Base-by-base conservation (phyloP, 2,329 filamentous ascomycete genomes). In the Diaporthe sp. region DNA sequence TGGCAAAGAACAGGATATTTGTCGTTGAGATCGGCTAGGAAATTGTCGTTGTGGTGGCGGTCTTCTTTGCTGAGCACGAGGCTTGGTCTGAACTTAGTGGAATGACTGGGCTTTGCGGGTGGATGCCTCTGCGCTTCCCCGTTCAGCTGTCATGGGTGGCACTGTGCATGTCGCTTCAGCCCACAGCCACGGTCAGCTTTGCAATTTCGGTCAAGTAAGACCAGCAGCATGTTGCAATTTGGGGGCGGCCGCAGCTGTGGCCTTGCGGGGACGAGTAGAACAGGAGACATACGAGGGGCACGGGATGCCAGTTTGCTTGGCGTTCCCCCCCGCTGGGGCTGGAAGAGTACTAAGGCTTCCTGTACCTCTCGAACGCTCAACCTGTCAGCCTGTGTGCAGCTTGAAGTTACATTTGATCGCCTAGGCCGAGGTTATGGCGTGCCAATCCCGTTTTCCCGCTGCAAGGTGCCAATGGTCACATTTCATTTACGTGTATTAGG, bases 401-500 rank as follows among this genome's bases (percentile, higher is more conserved):
- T 13, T 53, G 34, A 12, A 39, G 65, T 53, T 17, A 28, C 65
- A 68, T 68, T 53, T 37, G 13, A 39, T 10, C 25, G 47, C 20
- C 31, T 15, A 15, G 39, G 47, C 65, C 31, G 47, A 28, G 47
- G 22, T 17, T 53, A 53, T 10, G 31, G 47, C 7, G 34, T 4
- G 39, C 12, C 1, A 12, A 37, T 51, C 37, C 63, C 63, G 31
- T 53, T 8, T 39, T 53, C 1, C 47, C 65, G 65, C 65, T 68
- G 47, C 65, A 68, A 6, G 65, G 65, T 55, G 31, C 47, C 65
- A 68, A 68, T 68, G 31, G 65, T 68, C 47, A 20, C 47, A 28
- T 39, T 37, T 53, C 34, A 39, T 25, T 37, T 53, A 34, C 28
- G 15, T 68, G 31, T 68, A 22, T 28, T 39, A 34, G 65, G 47